Evolutionary conservation across 441 rosid genomes (phyloP), one percentile per base, ranked within the genome.

Genomic region (Jatropha podagrica): DNA sequence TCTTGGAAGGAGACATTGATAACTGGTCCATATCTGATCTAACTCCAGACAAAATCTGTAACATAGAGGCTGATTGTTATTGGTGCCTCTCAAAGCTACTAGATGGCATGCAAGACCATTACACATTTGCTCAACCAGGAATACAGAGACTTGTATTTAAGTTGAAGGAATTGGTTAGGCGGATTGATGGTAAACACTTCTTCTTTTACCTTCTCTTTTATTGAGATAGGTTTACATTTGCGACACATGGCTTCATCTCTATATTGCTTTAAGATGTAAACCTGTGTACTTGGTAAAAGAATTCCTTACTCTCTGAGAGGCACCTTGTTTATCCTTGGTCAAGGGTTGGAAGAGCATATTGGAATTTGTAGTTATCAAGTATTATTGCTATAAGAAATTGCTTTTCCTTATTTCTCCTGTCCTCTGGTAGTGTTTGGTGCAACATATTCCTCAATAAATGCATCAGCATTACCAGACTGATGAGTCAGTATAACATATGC

Each of bases 41-140:
- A 67, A 81, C 97, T 80, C 81, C 83, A 2, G 91, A 87, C 69
- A 87, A 84, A 72, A 88, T 96, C 38, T 88, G 93, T 44, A 82
- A 88, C 74, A 75, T 96, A 54, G 99, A 96, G 86, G 98, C 98
- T 15, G 99, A 94, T 83, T 94, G 98, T 82, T 96, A 92, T 78
- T 90, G 99, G 96, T 94, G 99, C 88, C 89, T 96, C 75, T 91
- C 99, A 69, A 92, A 93, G 86, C 87, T 96, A 77, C 90, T 96
- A 40, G 97, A 96, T 82, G 99, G 98, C 77, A 96, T 96, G 98
- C 99, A 96, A 89, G 99, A 94, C 81, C 99, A 96, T 83, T 96
- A 94, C 87, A 96, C 99, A 61, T 96, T 96, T 89, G 98, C 99
- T 83, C 98, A 96, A 82, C 99, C 98, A 49, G 99, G 99, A 83